phyloP scores from a whole-genome alignment of 176 grass and related monocot genomes.

The Hordeum vulgare region DNA sequence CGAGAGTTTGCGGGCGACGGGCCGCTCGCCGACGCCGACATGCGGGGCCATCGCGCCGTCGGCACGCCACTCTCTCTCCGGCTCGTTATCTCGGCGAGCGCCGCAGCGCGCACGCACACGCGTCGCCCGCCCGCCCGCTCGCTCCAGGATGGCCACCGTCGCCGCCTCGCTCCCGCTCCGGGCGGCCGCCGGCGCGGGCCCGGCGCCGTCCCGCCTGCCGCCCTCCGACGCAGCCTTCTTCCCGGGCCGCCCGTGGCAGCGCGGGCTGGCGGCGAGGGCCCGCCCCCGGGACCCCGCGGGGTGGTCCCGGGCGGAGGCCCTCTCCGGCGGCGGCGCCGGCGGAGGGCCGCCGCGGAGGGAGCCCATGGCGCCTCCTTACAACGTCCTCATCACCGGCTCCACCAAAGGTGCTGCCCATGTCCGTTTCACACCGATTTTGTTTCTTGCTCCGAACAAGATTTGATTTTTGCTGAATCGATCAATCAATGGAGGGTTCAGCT shows the following conservation, averaged over 20 bases:
- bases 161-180: background rate
- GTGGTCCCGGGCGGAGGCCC: conserved; percentile 20
- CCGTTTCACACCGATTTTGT: background rate
- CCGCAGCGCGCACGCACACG: background rate
- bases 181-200: background rate
- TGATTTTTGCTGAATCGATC: background rate
- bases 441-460: background rate
- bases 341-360: conserved; percentile 24
- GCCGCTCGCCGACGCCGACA: background rate
- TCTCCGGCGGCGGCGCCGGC: conserved; percentile 2
- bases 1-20: background rate
- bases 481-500: background rate
- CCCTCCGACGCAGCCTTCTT: background rate
- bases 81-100: conserved; percentile 29
- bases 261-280: background rate
- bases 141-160: conserved; percentile 20
- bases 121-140: background rate
- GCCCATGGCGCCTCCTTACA: conserved; percentile 70
- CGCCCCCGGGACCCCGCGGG: background rate
- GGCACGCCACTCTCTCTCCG: background rate
- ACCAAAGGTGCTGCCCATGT: conserved; percentile 51
- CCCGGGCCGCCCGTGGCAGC: background rate
- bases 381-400: conserved; percentile 91
- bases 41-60: background rate
- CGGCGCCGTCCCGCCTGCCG: background rate